Evolutionary conservation across 345 rosid genomes (phyloP), one percentile per base, ranked within the genome.

Genomic region (Dipteronia dyeriana): DNA sequence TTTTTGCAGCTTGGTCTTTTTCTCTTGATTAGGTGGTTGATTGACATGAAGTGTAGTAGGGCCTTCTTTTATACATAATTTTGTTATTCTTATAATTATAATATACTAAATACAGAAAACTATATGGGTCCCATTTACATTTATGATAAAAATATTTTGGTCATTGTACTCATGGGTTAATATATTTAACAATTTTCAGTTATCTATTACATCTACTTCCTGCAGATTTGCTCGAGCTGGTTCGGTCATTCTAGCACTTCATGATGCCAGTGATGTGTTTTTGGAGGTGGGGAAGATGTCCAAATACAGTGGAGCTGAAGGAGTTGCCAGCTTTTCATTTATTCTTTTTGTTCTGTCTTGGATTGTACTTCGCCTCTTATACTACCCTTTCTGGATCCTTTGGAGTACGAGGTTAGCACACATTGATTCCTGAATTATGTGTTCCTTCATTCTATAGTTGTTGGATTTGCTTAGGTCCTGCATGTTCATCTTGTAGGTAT

Each of bases 211-310:
- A 43, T 77, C 62, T 26, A 7, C 78, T 65, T 56, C 34, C 70
- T 82, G 76, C 90, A 97, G 99, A 79, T 94, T 97, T 84, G 90
- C 83, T 75, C 97, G 99, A 70, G 91, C 83, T 79, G 99, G 99
- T 79, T 91, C 99, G 6, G 79, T 97, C 71, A 94, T 97, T 75
- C 88, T 96, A 68, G 99, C 98, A 70, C 87, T 96, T 81, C 99
- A 96, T 83, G 99, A 96, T 83, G 95, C 92, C 9, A 92, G 98
- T 53, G 99, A 97, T 85, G 88, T 97, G 76, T 91, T 94, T 73
- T 84, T 97, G 79, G 99, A 97, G 86, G 74, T 94, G 22, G 99
- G 98, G 79, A 97, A 97, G 86, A 97, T 97, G 99, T 89, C 96
- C 22, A 94, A 92, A 78, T 97, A 97, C 59, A 82, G 88, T 38